Evolutionary conservation across 2,329 filamentous ascomycete genomes (phyloP), one percentile per base, ranked within the genome.

Genomic region (Arthrobotrys conoides): DNA sequence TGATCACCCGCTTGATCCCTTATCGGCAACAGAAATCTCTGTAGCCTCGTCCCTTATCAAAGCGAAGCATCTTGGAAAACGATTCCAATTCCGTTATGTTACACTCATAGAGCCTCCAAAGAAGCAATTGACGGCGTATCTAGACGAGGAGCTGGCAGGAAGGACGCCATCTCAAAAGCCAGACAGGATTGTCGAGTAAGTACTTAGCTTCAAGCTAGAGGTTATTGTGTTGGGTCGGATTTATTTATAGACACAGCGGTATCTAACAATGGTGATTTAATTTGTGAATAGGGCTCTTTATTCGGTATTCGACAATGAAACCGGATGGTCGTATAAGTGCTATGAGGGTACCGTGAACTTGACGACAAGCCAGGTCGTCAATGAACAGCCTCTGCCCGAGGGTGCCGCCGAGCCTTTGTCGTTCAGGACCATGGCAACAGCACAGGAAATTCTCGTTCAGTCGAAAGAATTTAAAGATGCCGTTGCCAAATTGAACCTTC

Each of bases 61-160:
- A 20, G 59, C 72, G 18, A 76, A 61, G 33, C 46, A 68, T 30
- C 66, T 79, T 53, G 65, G 75, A 6, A 72, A 69, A 24, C 80
- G 78, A 8, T 75, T 73, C 18, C 71, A 81, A 38, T 82, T 82
- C 86, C 93, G 93, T 84, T 88, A 88, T 81, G 88, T 93, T 64
- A 92, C 89, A 22, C 85, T 92, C 2, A 87, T 90, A 65, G 90
- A 92, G 82, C 90, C 90, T 2, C 85, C 86, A 46, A 92, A 92
- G 85, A 85, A 85, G 44, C 86, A 89, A 80, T 86, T 87, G 79
- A 82, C 90, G 5, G 86, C 87, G n/a, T 91, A 91, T 83, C 84
- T 89, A 18, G 89, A 90, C 64, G 90, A 89, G 44, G 90, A 92
- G 82, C 87, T 89, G 71, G 84, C 84, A 33, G 87, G 88, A 27